These are phyloP conservation scores for Acorus gramineus DNA, from an alignment of 106 monocot genomes.

Conservation along the genomic window DNA sequence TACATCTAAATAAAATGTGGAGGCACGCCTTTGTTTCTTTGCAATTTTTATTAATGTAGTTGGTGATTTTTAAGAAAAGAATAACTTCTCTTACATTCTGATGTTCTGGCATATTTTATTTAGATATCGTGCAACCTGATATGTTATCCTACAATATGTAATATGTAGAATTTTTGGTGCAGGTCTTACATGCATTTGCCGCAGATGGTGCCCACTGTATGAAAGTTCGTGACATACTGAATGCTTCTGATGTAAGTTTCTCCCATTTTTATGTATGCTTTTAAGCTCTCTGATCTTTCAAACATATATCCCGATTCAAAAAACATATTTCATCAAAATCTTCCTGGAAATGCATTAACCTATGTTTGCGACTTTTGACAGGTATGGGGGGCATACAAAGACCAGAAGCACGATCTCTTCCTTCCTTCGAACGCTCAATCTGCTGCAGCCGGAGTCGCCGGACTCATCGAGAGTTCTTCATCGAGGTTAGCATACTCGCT, in stretches of 20 bases:
- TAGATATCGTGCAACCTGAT: not conserved
- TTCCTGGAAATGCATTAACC: too few relatives aligned
- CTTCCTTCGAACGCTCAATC: constrained; percentile 96
- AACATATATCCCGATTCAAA: too few relatives aligned
- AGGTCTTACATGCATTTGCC: constrained; percentile 97
- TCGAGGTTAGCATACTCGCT: constrained; percentile 60
- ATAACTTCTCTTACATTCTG: too few relatives aligned
- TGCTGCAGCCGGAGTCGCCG: constrained; percentile 95
- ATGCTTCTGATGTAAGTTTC: constrained; percentile 79
- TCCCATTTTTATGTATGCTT: too few relatives aligned
- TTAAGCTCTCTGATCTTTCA: too few relatives aligned
- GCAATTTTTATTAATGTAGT: too few relatives aligned
- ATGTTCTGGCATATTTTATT: too few relatives aligned
- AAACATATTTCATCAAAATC: too few relatives aligned
- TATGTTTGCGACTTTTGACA: constrained; percentile 9
- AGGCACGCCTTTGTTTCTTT: too few relatives aligned
- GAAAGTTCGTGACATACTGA: constrained; percentile 82
- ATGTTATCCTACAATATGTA: not conserved
- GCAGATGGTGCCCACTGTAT: constrained; percentile 95
- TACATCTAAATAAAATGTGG: too few relatives aligned
- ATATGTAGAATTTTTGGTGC: constrained; percentile 2
- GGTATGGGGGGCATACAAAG: constrained; percentile 99
- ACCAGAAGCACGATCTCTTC: constrained; percentile 94
- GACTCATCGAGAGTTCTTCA: constrained; percentile 90
- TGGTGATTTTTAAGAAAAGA: too few relatives aligned